Evolutionary conservation across 2,329 filamentous ascomycete genomes (phyloP).

Genomic region (Rhytidhysteron rufulum): DNA sequence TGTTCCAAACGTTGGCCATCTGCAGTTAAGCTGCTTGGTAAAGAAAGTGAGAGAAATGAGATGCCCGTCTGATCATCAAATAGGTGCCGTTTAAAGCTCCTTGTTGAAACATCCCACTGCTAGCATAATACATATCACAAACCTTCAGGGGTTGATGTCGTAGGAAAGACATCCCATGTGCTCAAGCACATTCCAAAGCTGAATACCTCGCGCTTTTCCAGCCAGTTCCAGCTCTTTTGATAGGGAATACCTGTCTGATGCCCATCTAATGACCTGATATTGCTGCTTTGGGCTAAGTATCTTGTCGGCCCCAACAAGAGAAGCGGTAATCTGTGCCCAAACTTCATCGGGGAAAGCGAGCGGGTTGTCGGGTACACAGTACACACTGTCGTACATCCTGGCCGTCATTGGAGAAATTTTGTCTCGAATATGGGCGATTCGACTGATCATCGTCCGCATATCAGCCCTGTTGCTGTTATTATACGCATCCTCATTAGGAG

Average conservation of each 20-base stretch:
- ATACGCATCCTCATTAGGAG: too few relatives aligned
- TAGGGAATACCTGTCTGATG: constrained; percentile 27
- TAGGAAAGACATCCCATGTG: constrained; percentile 36
- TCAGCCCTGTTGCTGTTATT: too few relatives aligned
- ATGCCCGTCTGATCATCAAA: too few relatives aligned
- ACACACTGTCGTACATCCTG: not conserved
- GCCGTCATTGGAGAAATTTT: constrained; percentile 1
- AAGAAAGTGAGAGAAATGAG: too few relatives aligned
- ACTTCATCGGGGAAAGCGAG: constrained; percentile 27
- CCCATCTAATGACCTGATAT: constrained; percentile 27
- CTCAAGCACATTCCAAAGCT: constrained; percentile 38
- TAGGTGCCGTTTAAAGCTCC: not conserved
- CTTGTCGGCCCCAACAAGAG: constrained; percentile 14
- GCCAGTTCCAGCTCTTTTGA: constrained; percentile 27
- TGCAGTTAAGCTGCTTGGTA: too few relatives aligned
- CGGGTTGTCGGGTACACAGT: constrained; percentile 15
- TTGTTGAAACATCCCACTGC: not conserved
- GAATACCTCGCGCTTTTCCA: constrained; percentile 31
- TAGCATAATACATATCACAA: too few relatives aligned
- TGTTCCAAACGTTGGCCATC: too few relatives aligned
- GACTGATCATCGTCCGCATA: too few relatives aligned
- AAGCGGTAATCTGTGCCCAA: constrained; percentile 26
- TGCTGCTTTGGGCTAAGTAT: constrained; percentile 32
- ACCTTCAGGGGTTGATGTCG: constrained; percentile 12
- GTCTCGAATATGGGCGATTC: not conserved